Evolutionary conservation across 176 grass and related monocot species (phyloP).

Genomic region (Musa troglodytarum): DNA sequence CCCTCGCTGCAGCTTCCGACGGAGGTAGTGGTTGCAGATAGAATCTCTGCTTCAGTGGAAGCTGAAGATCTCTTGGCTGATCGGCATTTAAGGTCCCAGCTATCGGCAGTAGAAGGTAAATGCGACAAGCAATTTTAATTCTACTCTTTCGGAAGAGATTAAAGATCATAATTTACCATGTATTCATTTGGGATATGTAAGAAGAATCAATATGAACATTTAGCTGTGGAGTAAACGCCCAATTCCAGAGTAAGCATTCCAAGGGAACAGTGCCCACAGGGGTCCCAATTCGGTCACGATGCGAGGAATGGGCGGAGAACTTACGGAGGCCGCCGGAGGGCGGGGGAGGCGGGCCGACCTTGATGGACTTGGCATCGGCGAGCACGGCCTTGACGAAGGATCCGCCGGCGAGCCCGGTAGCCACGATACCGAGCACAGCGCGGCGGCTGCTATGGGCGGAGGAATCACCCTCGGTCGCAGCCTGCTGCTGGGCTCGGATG

Average conservation of each 20-base stretch:
- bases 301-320: constrained; percentile 10
- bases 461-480: constrained; percentile 33
- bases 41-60: constrained; percentile 58
- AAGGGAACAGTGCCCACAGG: not conserved
- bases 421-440: constrained; percentile 59
- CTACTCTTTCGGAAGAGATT: not conserved
- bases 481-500: constrained; percentile 43
- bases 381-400: constrained; percentile 45
- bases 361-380: constrained; percentile 33
- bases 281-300: not conserved
- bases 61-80: constrained; percentile 50
- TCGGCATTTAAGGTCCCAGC: constrained; percentile 72
- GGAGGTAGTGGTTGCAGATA: constrained; percentile 63
- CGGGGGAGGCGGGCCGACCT: constrained; percentile 25
- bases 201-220: too few species aligned
- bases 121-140: not conserved
- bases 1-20: constrained; percentile 45
- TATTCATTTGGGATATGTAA: too few species aligned
- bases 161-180: too few species aligned
- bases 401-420: constrained; percentile 40
- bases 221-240: too few species aligned
- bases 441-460: too few species aligned
- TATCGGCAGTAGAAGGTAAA: constrained; percentile 7
- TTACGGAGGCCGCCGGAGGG: constrained; percentile 85
- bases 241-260: too few species aligned